These are phyloP conservation scores for Populus davidiana DNA, from an alignment of 345 rosid genomes.

Conservation along the genomic window DNA sequence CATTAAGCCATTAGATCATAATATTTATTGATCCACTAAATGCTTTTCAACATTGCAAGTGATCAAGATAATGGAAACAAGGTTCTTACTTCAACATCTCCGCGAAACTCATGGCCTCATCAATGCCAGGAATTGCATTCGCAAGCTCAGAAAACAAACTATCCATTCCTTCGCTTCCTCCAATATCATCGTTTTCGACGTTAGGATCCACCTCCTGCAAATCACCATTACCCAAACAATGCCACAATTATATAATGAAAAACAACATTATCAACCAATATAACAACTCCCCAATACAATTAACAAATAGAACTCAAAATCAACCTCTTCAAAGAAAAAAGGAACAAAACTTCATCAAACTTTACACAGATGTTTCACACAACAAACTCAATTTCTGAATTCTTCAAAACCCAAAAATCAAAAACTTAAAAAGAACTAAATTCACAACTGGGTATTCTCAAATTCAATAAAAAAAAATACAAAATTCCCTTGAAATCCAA, in stretches of 20 bases:
- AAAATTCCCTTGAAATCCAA: background rate
- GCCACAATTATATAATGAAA: background rate
- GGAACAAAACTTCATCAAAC: background rate
- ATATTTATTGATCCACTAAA: background rate
- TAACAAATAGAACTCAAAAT: background rate
- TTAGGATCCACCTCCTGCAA: slow-evolving; percentile 95
- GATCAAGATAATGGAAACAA: background rate
- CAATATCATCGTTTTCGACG: slow-evolving; percentile 78
- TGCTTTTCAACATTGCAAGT: background rate
- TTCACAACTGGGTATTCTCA: background rate
- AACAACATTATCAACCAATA: background rate
- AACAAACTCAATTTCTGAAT: background rate
- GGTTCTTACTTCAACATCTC: slow-evolving; percentile 86
- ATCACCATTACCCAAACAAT: background rate
- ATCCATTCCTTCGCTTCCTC: slow-evolving; percentile 78
- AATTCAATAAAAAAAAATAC: background rate
- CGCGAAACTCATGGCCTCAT: slow-evolving; percentile 98
- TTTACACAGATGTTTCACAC: background rate
- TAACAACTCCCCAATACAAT: background rate
- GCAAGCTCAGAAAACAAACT: slow-evolving; percentile 84
- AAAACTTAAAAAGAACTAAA: background rate
- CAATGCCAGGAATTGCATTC: slow-evolving; percentile 97
- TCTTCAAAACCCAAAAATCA: background rate
- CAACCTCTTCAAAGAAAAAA: background rate
- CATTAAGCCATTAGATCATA: background rate